Evolutionary conservation across 2,329 filamentous ascomycete genomes (phyloP), one percentile per base, ranked within the genome.

Genomic region (Cephalotrichum gorgonifer): DNA sequence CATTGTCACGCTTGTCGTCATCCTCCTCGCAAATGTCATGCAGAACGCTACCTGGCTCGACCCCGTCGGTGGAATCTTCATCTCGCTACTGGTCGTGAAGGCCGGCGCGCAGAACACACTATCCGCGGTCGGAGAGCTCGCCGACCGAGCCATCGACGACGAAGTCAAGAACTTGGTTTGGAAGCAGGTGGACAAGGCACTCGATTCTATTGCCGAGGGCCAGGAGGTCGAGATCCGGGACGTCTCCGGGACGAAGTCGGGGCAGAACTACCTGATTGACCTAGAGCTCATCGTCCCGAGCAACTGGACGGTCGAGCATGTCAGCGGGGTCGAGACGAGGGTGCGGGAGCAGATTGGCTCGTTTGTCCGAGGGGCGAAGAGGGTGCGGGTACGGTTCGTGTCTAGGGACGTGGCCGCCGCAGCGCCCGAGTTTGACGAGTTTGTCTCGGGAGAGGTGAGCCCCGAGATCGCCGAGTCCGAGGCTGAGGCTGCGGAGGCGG

Each of bases 231-330:
- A 87, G 59, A 69, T 96, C 43, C 78, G 85, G 42, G 85, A 87
- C 42, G 78, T 97, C 3, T 86, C 88, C 55, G 93, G 93, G 49
- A 78, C 95, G 67, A 98, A 98, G 69, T 93, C 88, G 3, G 93
- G 93, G 27, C 93, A 96, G 65, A 98, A 96, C 69, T 96, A 94
- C 63, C 74, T 97, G 27, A 83, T 97, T 57, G 93, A 97, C 57
- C 65, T 98, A 7, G 90, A 95, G 64, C 68, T 97, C 53, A 85
- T 80, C 2, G 86, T 94, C 15, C 88, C 91, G 0, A 77, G 75
- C 22, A 70, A 72, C 30, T 95, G 86, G 85, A 85, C 85, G 0
- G 71, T 98, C 6, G 78, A 82, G 48, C 78, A 85, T 49, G 78
- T 83, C 7, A 74, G 79, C 33, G 69, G 75, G 15, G 72, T 95